Base-by-base conservation (phyloP, 2,329 filamentous ascomycete species). In the Apiospora sp. region DNA sequence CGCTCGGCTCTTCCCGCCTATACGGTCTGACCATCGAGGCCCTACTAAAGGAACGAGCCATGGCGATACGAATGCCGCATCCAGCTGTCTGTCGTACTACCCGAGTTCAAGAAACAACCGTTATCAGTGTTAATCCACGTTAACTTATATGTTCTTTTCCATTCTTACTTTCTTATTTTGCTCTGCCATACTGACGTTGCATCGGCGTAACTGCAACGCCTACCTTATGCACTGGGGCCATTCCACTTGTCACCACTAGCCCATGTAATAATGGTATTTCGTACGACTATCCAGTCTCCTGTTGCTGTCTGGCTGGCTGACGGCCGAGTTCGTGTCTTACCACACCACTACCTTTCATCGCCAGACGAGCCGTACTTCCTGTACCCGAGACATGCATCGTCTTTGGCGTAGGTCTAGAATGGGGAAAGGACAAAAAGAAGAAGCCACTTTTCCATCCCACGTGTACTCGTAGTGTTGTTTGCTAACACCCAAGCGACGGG, bases 1-100 rank as follows among this genome's bases (percentile, higher is more conserved):
- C 16, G 27, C 54, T 37, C 54, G 54, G 54, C 54, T 61, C 54
- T 61, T 61, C 54, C 54, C 54, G 54, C 51, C 22, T 61, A 37
- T 30, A 58, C 14, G 27, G 46, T 22, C 44, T 1, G 44, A 4
- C 19, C 3, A 16, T 46, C 5, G 44, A 4, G 13, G 44, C 44
- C 37, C 8, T 19, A 7, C 16, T 19, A 48, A 14, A 58, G 51
- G 24, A 30, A 14, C 24, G 27, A 14, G 44, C 44, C 44, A 16
- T 46, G 44, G 4, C 19, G 24, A 34, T 58, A 58, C 51, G 51
- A 34, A 58, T 30, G 51, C 13, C n/a, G 27, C 51, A 34, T 58
- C 44, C 44, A 48, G 44, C 27, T 58, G 51, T 19, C 51, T 58
- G 51, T 34, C 51, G 51, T 58, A 16, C 14, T 34, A 58, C 51